Conservation (phyloP, 345 rosid genomes). For the Gossypium longicalyx region DNA sequence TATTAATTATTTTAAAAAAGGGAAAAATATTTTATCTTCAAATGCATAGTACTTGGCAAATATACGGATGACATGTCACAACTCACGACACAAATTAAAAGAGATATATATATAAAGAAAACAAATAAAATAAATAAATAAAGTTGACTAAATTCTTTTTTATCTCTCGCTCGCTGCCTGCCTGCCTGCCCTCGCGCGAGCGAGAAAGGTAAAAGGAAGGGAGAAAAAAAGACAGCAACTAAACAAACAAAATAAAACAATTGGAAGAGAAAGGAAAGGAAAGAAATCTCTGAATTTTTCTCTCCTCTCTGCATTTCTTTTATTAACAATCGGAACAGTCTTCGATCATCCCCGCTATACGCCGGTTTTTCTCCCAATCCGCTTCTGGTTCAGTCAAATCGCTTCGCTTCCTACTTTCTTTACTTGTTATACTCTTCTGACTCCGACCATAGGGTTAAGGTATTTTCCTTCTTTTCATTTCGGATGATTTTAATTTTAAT, state of each 20-base stretch:
- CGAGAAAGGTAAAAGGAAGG: background rate
- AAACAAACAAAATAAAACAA: background rate
- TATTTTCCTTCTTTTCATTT: background rate
- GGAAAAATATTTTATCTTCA: background rate
- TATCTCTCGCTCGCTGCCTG: background rate
- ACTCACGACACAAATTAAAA: background rate
- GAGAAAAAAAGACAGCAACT: background rate
- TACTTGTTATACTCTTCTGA: slow-evolving; percentile 11
- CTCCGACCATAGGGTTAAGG: slow-evolving; percentile 16
- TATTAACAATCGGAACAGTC: background rate
- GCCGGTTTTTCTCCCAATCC: background rate
- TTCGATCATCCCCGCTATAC: background rate
- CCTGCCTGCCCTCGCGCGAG: background rate
- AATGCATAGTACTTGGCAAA: too few species aligned
- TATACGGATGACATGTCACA: background rate
- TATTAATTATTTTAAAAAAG: too few species aligned
- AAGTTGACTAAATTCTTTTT: background rate
- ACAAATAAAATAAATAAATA: background rate
- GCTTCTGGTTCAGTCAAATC: slow-evolving; percentile 13
- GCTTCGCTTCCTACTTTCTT: slow-evolving; percentile 15
- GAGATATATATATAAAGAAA: background rate
- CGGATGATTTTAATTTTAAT: background rate
- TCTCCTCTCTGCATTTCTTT: background rate
- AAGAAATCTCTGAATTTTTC: background rate
- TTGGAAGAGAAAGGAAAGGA: background rate